Percentiles rank a stretch among this genome's conserved stretches.
phyloP scores from a whole-genome alignment of 164 flowering plant species.

The Cinnamomum micranthum region DNA sequence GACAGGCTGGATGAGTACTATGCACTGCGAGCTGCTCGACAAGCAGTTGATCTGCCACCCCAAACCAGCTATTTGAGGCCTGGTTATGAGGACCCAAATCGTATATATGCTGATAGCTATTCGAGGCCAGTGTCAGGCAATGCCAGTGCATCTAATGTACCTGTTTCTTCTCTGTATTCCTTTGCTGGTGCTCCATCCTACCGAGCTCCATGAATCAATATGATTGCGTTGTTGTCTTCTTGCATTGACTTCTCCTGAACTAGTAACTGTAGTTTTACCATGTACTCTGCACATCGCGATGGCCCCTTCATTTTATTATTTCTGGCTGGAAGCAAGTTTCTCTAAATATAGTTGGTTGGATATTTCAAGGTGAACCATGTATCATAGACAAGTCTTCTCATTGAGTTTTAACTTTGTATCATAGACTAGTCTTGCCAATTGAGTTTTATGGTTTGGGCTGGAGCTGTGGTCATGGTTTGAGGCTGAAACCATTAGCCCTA shows the following conservation, averaged over 20 bases:
- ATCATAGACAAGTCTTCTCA: not conserved
- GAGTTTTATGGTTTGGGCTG: too few relatives aligned
- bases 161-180: constrained; percentile 1
- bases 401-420: too few relatives aligned
- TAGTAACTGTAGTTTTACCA: not conserved
- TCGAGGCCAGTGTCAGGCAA: not conserved
- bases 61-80: not conserved
- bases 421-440: too few relatives aligned
- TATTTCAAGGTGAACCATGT: not conserved
- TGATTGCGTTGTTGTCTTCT: not conserved
- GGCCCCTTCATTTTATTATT: not conserved
- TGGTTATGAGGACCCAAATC: not conserved
- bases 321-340: not conserved
- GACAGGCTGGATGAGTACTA: not conserved
- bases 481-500: too few relatives aligned
- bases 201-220: not conserved
- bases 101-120: not conserved
- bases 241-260: not conserved
- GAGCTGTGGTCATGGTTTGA: too few relatives aligned
- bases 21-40: not conserved
- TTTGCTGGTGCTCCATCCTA: constrained; percentile 2
- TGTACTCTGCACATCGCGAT: not conserved
- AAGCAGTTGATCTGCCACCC: not conserved
- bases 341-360: not conserved
- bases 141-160: not conserved